These are phyloP conservation scores for Diaporthe caulivora DNA, from an alignment of 2,329 filamentous ascomycete genomes.

Conservation along the genomic window DNA sequence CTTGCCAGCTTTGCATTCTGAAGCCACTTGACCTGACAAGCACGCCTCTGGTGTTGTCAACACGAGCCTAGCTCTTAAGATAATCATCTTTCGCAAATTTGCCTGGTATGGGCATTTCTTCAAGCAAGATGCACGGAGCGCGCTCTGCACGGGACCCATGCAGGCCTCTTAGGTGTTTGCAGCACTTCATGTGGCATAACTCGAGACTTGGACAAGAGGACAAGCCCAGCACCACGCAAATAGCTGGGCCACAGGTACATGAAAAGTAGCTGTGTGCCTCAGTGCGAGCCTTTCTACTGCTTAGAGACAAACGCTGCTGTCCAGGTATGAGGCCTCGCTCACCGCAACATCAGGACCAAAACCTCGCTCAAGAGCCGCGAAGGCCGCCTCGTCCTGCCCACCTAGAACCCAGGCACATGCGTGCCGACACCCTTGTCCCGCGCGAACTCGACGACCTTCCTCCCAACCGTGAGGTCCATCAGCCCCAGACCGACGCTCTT, in stretches of 20 bases:
- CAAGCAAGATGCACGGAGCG: background rate
- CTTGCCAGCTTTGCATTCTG: background rate
- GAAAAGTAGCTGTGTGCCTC: too few relatives aligned
- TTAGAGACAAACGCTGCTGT: background rate
- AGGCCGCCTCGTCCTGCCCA: constrained; percentile 8
- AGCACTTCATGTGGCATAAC: background rate
- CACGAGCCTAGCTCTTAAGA: background rate
- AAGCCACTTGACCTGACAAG: background rate
- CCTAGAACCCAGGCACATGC: constrained; percentile 64
- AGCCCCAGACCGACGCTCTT: constrained; percentile 76
- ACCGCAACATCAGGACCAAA: background rate
- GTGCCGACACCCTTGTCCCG: constrained; percentile 67
- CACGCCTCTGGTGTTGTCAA: background rate
- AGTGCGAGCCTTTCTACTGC: background rate
- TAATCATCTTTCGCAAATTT: too few relatives aligned
- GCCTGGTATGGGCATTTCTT: background rate
- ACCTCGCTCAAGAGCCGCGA: constrained; percentile 32
- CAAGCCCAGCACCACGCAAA: background rate
- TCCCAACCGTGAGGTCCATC: constrained; percentile 75
- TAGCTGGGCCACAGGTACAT: too few relatives aligned
- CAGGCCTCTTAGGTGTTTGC: background rate
- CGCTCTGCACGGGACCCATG: background rate
- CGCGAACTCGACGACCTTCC: constrained; percentile 68
- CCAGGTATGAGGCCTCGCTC: background rate
- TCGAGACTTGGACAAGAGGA: background rate